These are phyloP conservation scores for Cercophora scortea DNA, from an alignment of 495 filamentous ascomycete species.

Conservation along the genomic window DNA sequence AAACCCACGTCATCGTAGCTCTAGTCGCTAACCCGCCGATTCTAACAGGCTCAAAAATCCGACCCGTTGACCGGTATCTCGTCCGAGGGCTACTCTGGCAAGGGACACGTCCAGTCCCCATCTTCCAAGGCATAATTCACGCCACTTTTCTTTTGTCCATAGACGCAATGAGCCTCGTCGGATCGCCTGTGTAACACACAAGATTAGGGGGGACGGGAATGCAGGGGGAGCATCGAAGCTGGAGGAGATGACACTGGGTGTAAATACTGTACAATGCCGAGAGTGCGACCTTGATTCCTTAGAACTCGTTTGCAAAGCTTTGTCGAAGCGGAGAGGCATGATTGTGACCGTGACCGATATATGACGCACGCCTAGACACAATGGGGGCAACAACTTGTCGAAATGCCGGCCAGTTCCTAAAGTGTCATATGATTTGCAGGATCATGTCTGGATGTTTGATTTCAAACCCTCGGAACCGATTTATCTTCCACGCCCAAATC, in stretches of 20 bases:
- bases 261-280: constrained; percentile 35
- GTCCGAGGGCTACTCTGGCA: constrained; percentile 70
- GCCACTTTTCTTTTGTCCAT: constrained; percentile 30
- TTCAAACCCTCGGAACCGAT: too few relatives aligned
- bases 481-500: too few relatives aligned
- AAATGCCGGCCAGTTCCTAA: too few relatives aligned
- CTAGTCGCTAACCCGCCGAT: constrained; percentile 11
- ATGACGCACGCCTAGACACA: too few relatives aligned
- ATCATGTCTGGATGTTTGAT: too few relatives aligned
- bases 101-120: constrained; percentile 73
- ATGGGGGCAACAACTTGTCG: too few relatives aligned
- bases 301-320: too few relatives aligned
- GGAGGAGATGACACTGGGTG: constrained; percentile 10
- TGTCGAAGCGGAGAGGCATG: too few relatives aligned
- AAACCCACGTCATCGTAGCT: not conserved
- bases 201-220: constrained; percentile 4
- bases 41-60: constrained; percentile 62
- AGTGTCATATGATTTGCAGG: too few relatives aligned
- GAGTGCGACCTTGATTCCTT: constrained; percentile 25
- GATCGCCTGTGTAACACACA: constrained; percentile 9
- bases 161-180: constrained; percentile 15
- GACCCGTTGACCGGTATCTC: constrained; percentile 87
- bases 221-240: constrained; percentile 10
- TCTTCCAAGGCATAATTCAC: constrained; percentile 28
- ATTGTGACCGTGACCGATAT: too few relatives aligned